Base-by-base conservation (phyloP, 1,284 basidiomycete genomes). In the Ceratobasidium sp. region DNA sequence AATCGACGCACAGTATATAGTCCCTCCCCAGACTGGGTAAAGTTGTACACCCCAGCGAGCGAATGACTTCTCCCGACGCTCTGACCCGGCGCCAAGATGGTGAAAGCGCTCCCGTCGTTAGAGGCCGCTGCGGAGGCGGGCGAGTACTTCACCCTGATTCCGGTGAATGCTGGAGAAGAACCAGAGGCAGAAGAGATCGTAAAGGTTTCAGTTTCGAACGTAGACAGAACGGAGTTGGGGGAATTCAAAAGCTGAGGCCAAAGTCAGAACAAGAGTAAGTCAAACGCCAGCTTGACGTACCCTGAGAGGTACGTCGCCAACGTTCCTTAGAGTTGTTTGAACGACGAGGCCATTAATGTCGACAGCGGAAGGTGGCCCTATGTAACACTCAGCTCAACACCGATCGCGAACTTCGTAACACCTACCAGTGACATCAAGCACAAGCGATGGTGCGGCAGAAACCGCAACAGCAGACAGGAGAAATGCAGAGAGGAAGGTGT, bases 131-230 rank as follows among this genome's bases (percentile, higher is more conserved):
- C 62, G 4, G 4, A 1, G 22, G 62, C 7, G 13, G 62, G 62
- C 5, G 29, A 22, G 11, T 43, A 64, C 29, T 64, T 64, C 22
- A 64, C 24, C 43, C 62, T 2, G 11, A 64, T 48, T 13, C 62
- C 62, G 2, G 24, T 49, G 27, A 64, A 64, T 2, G 2, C n/a
- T 2, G 62, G 62, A n/a, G n/a, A n/a, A 6, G 43, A 27, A 19
- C 43, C 43, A 1, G 43, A 31, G n/a, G 19, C 5, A 2, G 62
- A 64, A 24, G 43, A 46, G 79, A 86, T 84, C 72, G 66, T 56
- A 79, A 86, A 87, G 53, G 83, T 83, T 76, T 86, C 78, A 27
- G 85, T 83, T 37, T 84, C 82, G 65, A 84, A 74, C 58, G 80
- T 81, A 64, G 82, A 81, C 46, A 69, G 49, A 9, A 58, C 66